Base-by-base conservation (phyloP, 805 yeast genomes). In the Schwanniomyces sp. region DNA sequence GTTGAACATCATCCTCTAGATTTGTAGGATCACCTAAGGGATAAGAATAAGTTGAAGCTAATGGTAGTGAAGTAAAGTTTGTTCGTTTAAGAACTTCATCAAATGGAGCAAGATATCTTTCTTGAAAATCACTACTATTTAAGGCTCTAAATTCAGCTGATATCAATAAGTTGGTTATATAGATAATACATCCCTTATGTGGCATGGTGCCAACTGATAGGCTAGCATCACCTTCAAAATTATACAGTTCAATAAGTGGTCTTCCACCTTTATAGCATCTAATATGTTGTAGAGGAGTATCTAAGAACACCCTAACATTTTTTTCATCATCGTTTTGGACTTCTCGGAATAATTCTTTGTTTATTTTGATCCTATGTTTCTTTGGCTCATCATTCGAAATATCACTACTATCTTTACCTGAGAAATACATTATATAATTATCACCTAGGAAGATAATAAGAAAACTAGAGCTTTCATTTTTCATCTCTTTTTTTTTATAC, bases 141-240 rank as follows among this genome's bases (percentile, higher is more conserved):
- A 38, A n/a, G 17, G 16, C 28, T 25, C n/a, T 29, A 62, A 50
- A 50, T 25, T 40, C 42, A 27, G 34, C 34, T 14, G 34, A 21
- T 5, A 21, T 21, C 24, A 21, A 21, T 21, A 21, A 21, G 3
- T 21, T 21, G 24, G 24, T 21, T 21, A 21, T 21, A 21, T 21
- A 21, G 24, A 5, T 21, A 21, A 21, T 30, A 40, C 16, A 12
- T 17, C 17, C 7, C 17, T 24, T 24, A 14, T n/a, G 8, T 12
- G 34, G 34, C 29, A 25, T 24, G n/a, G 26, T 40, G 5, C 34
- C 42, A 18, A 40, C 30, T 7, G 14, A 17, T 11, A 24, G 17
- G 8, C 30, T 21, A 12, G 42, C 42, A 40, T 24, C 27, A 21
- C 32, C 21, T 30, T 24, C 28, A 9, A 10, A 11, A 7, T 6